Evolutionary conservation across 108 stramenopile species (phyloP).

Genomic region (Cyclotella atomus): DNA sequence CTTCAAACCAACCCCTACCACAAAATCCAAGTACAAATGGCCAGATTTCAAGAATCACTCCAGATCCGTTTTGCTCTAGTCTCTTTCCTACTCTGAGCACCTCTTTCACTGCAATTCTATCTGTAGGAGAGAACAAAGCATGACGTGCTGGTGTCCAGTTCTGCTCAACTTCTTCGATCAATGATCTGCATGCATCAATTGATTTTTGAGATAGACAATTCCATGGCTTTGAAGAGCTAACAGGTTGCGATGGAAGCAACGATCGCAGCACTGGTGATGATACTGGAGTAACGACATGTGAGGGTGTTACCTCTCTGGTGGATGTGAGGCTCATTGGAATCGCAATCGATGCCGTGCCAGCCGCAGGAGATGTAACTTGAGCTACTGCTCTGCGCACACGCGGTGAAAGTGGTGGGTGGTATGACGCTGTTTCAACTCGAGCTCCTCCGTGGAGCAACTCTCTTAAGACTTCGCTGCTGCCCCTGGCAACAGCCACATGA

Average conservation of each 20-base stretch:
- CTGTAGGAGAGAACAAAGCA: conserved; percentile 75
- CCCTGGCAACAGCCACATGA: conserved; percentile 84
- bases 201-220: conserved; percentile 85
- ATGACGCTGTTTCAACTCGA: conserved; percentile 63
- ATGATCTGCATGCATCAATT: conserved; percentile 75
- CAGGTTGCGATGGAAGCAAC: conserved; percentile 82
- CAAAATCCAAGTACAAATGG: conserved; percentile 79
- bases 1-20: conserved; percentile 89
- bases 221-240: conserved; percentile 87
- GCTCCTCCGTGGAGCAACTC: conserved; percentile 82
- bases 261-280: conserved; percentile 80
- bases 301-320: conserved; percentile 8
- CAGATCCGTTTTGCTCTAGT: conserved; percentile 73
- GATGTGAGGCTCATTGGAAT: conserved; percentile 19
- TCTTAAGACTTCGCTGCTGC: conserved; percentile 80
- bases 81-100: conserved; percentile 81
- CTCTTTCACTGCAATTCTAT: conserved; percentile 75
- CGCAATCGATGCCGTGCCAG: conserved; percentile 13
- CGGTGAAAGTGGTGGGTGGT: conserved; percentile 33
- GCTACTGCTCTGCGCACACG: conserved; percentile 7
- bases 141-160: conserved; percentile 83
- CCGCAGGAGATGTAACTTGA: conserved; percentile 17
- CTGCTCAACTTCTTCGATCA: conserved; percentile 78
- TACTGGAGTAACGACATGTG: conserved; percentile 62
- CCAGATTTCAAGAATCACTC: conserved; percentile 84